phyloP scores from a whole-genome alignment of 805 yeast species.

The Suhomyces kilbournensis region DNA sequence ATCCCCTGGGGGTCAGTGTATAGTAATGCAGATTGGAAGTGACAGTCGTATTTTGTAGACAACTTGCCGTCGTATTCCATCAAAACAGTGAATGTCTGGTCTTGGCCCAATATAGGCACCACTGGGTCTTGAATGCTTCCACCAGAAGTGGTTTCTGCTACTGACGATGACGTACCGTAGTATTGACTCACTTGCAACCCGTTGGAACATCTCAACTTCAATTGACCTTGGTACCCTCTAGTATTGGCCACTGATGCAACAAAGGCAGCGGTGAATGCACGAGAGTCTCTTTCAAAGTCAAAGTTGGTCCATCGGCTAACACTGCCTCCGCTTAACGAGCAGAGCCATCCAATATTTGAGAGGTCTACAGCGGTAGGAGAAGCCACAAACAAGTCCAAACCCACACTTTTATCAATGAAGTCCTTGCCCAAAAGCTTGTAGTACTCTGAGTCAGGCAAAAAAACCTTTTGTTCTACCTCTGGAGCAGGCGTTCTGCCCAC shows the following conservation, averaged over 20 bases:
- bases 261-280: constrained; percentile 59
- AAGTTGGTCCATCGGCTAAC: constrained; percentile 66
- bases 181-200: constrained; percentile 81
- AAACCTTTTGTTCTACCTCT: constrained; percentile 47
- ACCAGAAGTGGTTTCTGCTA: constrained; percentile 19
- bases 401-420: constrained; percentile 57
- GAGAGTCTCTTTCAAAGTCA: constrained; percentile 65
- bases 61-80: constrained; percentile 76
- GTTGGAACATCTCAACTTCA: constrained; percentile 82
- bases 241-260: constrained; percentile 48
- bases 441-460: constrained; percentile 58
- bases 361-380: constrained; percentile 66
- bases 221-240: constrained; percentile 73
- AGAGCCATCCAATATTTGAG: constrained; percentile 63
- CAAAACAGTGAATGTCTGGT: constrained; percentile 67
- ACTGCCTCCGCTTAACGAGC: constrained; percentile 72
- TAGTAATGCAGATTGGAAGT: constrained; percentile 85
- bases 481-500: constrained; percentile 42
- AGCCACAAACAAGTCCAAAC: constrained; percentile 73
- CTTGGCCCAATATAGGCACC: constrained; percentile 62
- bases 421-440: constrained; percentile 60
- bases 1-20: constrained; percentile 77
- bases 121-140: constrained; percentile 55
- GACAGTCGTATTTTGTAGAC: constrained; percentile 69
- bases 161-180: constrained; percentile 50